Base-by-base conservation (phyloP, 2,329 filamentous ascomycete species). In the Delphinella strobiligena region DNA sequence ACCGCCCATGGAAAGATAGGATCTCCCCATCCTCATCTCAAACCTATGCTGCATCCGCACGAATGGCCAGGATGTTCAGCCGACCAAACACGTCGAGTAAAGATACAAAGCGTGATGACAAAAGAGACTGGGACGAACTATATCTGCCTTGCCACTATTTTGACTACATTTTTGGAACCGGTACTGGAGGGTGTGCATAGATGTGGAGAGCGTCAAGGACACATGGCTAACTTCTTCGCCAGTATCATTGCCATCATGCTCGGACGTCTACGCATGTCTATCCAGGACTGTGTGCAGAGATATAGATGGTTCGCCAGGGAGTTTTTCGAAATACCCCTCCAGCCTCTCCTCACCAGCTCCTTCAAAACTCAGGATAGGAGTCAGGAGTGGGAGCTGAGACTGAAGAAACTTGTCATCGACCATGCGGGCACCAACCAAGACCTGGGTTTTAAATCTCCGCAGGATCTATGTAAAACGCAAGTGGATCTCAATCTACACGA, bases 121-220 rank as follows among this genome's bases (percentile, higher is more conserved):
- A n/a, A n/a, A n/a, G n/a, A n/a, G n/a, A n/a, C n/a, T n/a, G n/a
- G n/a, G 19, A 16, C n/a, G 31, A 39, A 41, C 2, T 43, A 39
- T 5, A 48, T 0, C 53, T 56, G 27, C 57, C 61, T 19, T 61
- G 60, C 41, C 54, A 63, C 5, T 51, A 54, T 31, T 62, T 62
- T 35, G 54, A 61, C 40, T 51, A 69, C 42, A 67, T 69, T 7
- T 55, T 53, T 5, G 60, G 60, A 0, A 61, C 56, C 0, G 54
- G 55, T 17, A 58, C 58, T 3, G 59, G 59, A 37, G 58, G 59
- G 61, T 62, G 39, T 32, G 53, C 45, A 22, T n/a, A 22, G n/a
- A 27, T n/a, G 31, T 5, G 32, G 19, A 34, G 7, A 7, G 15
- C 16, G 35, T n/a, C 14, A 27, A 12, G 15, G 19, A 16, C 10